phyloP scores from a whole-genome alignment of 345 rosid species.

The Balakata baccata region DNA sequence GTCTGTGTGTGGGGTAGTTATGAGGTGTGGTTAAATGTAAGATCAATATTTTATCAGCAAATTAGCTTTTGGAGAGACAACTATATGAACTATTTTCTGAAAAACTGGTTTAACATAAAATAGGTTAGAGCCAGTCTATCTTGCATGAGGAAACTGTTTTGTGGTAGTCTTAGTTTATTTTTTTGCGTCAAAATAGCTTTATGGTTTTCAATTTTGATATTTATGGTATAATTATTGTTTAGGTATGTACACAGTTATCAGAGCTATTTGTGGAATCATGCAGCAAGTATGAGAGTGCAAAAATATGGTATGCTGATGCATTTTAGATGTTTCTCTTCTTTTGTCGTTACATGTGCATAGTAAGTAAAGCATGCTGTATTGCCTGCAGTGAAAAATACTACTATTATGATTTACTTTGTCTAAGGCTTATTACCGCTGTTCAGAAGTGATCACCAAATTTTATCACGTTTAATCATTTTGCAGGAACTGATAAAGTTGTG shows the following conservation, averaged over 20 bases:
- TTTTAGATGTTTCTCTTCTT: not conserved
- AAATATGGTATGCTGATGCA: slow-evolving; percentile 60
- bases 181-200: not conserved
- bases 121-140: too few relatives aligned
- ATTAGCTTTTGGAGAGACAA: too few relatives aligned
- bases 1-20: not conserved
- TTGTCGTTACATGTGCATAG: slow-evolving; percentile 8
- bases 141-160: too few relatives aligned
- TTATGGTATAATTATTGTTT: slow-evolving; percentile 21
- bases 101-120: too few relatives aligned
- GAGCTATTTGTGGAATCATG: slow-evolving; percentile 98
- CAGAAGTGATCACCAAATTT: not conserved
- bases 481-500: slow-evolving; percentile 68
- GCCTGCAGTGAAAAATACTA: too few relatives aligned
- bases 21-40: not conserved
- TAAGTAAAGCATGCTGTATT: slow-evolving; percentile 2
- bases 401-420: not conserved
- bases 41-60: too few relatives aligned
- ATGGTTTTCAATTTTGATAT: not conserved
- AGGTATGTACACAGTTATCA: slow-evolving; percentile 99
- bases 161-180: not conserved
- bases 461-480: slow-evolving; percentile 14
- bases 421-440: not conserved
- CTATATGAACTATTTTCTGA: too few relatives aligned
- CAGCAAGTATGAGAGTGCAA: slow-evolving; percentile 77